Evolutionary conservation across 768 basidiomycete genomes (phyloP).

Genomic region (Russula vinacea): DNA sequence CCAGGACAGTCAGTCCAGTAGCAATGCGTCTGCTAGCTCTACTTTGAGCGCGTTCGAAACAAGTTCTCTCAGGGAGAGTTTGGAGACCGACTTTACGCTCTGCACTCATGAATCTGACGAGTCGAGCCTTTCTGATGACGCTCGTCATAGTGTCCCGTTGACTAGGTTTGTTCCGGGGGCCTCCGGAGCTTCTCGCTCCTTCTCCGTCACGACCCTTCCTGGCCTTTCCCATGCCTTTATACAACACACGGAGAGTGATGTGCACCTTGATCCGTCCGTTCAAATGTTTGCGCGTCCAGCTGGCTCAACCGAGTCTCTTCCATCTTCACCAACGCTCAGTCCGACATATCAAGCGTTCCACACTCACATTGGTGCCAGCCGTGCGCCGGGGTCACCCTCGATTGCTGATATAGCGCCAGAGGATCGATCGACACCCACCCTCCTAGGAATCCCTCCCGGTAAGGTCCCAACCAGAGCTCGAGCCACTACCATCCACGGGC

Average conservation of each 20-base stretch:
- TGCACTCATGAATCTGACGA: slow-evolving; percentile 23
- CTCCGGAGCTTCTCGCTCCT: slow-evolving; percentile 27
- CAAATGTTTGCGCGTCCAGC: slow-evolving; percentile 71
- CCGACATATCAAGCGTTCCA: slow-evolving; percentile 36
- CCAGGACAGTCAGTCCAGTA: slow-evolving; percentile 23
- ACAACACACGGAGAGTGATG: slow-evolving; percentile 39
- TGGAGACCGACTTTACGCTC: slow-evolving; percentile 17
- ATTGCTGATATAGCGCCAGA: background rate
- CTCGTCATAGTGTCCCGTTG: slow-evolving; percentile 3
- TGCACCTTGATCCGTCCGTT: slow-evolving; percentile 68
- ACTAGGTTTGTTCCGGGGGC: slow-evolving; percentile 4
- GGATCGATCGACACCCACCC: slow-evolving; percentile 14
- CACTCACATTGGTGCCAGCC: background rate
- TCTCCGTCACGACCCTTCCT: slow-evolving; percentile 38
- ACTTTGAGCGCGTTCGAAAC: slow-evolving; percentile 24
- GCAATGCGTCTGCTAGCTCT: slow-evolving; percentile 5
- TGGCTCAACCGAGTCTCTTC: slow-evolving; percentile 70
- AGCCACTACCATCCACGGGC: slow-evolving; percentile 26
- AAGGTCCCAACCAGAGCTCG: slow-evolving; percentile 16
- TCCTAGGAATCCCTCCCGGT: background rate
- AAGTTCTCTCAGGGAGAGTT: slow-evolving; percentile 10
- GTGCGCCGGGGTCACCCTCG: background rate
- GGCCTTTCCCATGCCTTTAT: slow-evolving; percentile 26
- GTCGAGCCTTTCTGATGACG: slow-evolving; percentile 15
- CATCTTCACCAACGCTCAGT: slow-evolving; percentile 34